These are phyloP conservation scores for Penicillium coffeae DNA, from an alignment of 495 filamentous ascomycete genomes.

Conservation along the genomic window DNA sequence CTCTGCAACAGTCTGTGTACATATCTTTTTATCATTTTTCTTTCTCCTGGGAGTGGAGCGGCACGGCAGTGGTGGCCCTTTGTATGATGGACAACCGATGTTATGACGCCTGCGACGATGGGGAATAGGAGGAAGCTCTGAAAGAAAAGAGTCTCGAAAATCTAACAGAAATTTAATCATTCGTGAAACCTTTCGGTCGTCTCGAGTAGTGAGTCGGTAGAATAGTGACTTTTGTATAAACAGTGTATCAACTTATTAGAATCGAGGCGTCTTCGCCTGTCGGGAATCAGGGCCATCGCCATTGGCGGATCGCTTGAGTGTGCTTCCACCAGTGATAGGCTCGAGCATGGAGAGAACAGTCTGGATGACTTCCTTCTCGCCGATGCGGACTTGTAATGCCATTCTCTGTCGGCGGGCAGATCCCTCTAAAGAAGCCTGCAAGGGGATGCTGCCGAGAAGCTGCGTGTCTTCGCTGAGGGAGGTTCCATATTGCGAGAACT, in stretches of 20 bases:
- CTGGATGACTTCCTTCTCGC: slow-evolving; percentile 73
- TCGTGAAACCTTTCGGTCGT: slow-evolving; percentile 15
- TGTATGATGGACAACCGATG: slow-evolving; percentile 38
- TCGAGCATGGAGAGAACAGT: slow-evolving; percentile 39
- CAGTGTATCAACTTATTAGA: slow-evolving; percentile 16
- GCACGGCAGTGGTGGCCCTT: slow-evolving; percentile 11
- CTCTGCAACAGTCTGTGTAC: slow-evolving; percentile 41
- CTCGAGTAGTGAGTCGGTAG: background rate
- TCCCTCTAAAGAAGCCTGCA: slow-evolving; percentile 20
- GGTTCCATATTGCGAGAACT: slow-evolving; percentile 54
- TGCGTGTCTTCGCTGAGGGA: slow-evolving; percentile 58
- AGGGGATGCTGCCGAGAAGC: slow-evolving; percentile 39
- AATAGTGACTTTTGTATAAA: background rate
- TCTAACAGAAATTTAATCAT: slow-evolving; percentile 32
- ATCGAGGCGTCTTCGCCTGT: slow-evolving; percentile 36
- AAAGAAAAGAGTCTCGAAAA: slow-evolving; percentile 29
- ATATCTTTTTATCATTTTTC: slow-evolving; percentile 29
- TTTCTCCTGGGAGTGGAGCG: slow-evolving; percentile 8
- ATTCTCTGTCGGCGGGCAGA: slow-evolving; percentile 49
- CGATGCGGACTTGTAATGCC: slow-evolving; percentile 72
- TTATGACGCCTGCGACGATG: slow-evolving; percentile 41
- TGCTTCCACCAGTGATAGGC: slow-evolving; percentile 13
- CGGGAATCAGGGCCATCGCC: slow-evolving; percentile 30
- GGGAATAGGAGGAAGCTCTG: slow-evolving; percentile 29
- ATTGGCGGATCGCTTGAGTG: slow-evolving; percentile 27